These are phyloP conservation scores for Radiomyces spectabilis DNA, from an alignment of 192 early-diverging fungal species.

Conservation along the genomic window DNA sequence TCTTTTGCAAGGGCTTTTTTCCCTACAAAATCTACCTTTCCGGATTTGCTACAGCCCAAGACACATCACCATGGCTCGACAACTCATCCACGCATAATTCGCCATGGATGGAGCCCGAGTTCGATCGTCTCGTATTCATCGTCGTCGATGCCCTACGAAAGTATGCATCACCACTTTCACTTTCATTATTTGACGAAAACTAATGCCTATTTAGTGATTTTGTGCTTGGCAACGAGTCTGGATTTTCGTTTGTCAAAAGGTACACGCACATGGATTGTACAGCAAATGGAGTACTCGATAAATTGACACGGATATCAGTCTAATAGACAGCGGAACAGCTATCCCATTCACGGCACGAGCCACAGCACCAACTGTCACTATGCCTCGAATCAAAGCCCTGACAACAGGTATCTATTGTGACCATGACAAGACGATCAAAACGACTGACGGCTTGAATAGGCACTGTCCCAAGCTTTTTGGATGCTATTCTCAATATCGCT, in stretches of 20 bases:
- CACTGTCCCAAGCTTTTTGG: constrained; percentile 73
- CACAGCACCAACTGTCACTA: constrained; percentile 69
- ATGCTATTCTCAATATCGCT: constrained; percentile 76
- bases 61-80: constrained; percentile 16
- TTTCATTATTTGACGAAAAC: no score
- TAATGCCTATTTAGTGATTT: constrained; percentile 56
- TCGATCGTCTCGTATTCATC: constrained; percentile 56
- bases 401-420: constrained; percentile 51
- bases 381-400: constrained; percentile 75
- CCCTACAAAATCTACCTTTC: constrained; percentile 67
- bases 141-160: constrained; percentile 69
- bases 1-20: constrained; percentile 71
- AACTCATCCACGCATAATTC: neutral
- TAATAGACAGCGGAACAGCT: constrained; percentile 37
- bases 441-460: constrained; percentile 19
- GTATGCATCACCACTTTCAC: no score
- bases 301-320: constrained; percentile 32
- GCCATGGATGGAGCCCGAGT: constrained; percentile 25
- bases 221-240: constrained; percentile 58
- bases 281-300: no score
- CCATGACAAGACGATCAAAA: neutral
- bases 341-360: constrained; percentile 46
- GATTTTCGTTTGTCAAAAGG: constrained; percentile 54
- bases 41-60: constrained; percentile 44
- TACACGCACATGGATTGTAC: constrained; percentile 17